Conservation (phyloP, 352 stramenopile species). For the Pythium utonaiense region DNA sequence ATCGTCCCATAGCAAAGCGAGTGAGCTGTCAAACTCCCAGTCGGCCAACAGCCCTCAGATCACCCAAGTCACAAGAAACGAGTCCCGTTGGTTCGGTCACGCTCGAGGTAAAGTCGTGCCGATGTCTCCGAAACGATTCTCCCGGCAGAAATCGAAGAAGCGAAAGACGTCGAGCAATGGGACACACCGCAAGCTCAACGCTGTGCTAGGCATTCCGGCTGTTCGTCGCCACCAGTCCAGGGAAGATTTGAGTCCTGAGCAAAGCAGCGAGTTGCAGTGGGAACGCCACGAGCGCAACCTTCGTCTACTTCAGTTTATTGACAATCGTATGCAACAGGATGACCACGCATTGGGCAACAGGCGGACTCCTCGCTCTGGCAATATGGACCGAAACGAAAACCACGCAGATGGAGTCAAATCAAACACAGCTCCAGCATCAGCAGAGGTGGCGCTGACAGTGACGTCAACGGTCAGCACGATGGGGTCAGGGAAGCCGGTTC, state of each 20-base stretch:
- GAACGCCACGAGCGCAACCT: constrained; percentile 14
- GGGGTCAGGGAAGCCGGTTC: not conserved
- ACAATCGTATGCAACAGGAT: not conserved
- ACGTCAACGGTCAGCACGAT: not conserved
- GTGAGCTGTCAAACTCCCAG: not conserved
- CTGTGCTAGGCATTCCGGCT: constrained; percentile 2
- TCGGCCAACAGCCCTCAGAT: not conserved
- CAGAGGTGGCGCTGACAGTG: not conserved
- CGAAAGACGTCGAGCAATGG: not conserved
- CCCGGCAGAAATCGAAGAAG: not conserved
- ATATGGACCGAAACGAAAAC: not conserved
- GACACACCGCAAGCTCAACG: not conserved
- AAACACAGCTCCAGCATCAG: not conserved
- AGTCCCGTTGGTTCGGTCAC: not conserved
- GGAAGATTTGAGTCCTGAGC: not conserved
- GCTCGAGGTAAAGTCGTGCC: not conserved
- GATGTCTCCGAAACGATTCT: not conserved
- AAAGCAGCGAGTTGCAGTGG: not conserved
- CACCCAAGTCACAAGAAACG: not conserved
- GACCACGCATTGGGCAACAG: not conserved
- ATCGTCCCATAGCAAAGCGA: not conserved
- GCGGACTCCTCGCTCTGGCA: not conserved
- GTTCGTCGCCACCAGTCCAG: not conserved
- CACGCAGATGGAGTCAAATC: not conserved
- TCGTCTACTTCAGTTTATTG: constrained; percentile 12